Evolutionary conservation across 2,329 filamentous ascomycete species (phyloP), one percentile per base, ranked within the genome.

Genomic region (Cryphonectria parasitica): DNA sequence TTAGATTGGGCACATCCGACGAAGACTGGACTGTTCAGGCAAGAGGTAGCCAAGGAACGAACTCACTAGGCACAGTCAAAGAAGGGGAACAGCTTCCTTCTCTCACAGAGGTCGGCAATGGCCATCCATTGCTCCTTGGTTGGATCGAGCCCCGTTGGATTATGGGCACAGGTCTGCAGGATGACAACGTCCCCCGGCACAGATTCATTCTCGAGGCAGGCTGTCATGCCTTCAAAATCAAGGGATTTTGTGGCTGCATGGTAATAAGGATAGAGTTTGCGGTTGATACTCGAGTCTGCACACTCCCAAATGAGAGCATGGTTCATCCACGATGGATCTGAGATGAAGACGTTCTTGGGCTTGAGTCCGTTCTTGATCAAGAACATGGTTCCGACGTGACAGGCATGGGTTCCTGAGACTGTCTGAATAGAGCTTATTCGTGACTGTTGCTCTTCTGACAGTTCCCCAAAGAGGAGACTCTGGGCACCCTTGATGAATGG

Each of bases 121-220:
- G 56, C 28, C 39, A 72, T 65, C 81, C 80, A 82, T 71, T 82
- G 79, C 5, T 78, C 77, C 49, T 72, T 74, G 0, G 76, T 75
- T 0, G 76, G 77, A 68, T 83, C 81, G 1, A 79, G 63, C 10
- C 81, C 81, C 0, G 80, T 82, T 1, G 80, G 81, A 61, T 83
- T 82, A 66, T 83, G 81, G 28, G 78, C 78, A 63, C 78, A 82
- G 4, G 77, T 79, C 54, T 82, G 81, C 6, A 82, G 74, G 7
- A 82, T 65, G n/a, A 82, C 69, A 19, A 80, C 75, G 60, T 80
- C 79, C 17, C 77, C 77, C 6, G 71, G 39, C 13, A 71, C 61
- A 1, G 79, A 76, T 3, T 77, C 69, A 6, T 41, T 52, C 8
- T 75, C 70, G 15, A 82, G 72, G 0, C 74, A 74, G 0, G 56